phyloP scores from a whole-genome alignment of 129 eudicot species.

The Flaveria trinervia region DNA sequence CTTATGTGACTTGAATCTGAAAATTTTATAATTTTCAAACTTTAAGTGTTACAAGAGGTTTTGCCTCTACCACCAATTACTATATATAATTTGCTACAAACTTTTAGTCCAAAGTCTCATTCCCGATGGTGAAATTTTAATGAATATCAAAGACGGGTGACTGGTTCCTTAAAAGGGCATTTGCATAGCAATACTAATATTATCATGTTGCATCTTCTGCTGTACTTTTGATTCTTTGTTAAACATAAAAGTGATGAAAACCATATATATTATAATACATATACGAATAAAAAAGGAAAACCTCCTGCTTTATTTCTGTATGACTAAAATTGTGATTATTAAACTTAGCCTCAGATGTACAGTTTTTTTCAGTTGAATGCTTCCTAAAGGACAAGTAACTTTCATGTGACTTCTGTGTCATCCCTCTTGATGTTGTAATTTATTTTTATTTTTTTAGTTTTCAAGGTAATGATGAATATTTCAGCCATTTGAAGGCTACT shows the following conservation, averaged over 20 bases:
- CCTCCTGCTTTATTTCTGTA: constrained; percentile 25
- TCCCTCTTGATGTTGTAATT: constrained; percentile 3
- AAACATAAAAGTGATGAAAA: background rate
- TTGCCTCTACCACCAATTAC: too few species aligned
- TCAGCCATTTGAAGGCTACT: too few species aligned
- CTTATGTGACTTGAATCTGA: too few species aligned
- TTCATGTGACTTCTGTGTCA: constrained; percentile 34
- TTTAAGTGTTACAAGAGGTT: too few species aligned
- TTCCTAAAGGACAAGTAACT: constrained; percentile 23
- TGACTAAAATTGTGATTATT: constrained; percentile 15
- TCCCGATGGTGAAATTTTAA: background rate
- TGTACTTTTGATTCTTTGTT: constrained; percentile 17
- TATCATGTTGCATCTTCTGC: background rate
- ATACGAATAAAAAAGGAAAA: constrained; percentile 3
- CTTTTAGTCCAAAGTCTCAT: too few species aligned
- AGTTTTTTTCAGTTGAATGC: constrained; percentile 20
- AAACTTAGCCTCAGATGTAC: constrained; percentile 13
- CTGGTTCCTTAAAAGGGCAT: constrained; percentile 16
- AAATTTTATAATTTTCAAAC: too few species aligned
- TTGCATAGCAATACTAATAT: background rate
- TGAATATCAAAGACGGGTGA: background rate
- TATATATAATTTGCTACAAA: too few species aligned
- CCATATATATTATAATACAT: background rate
- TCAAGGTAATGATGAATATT: constrained; percentile 22
- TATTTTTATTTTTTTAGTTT: background rate